Percentiles rank a stretch among this genome's conserved stretches.
These are phyloP conservation scores for Megacollybia marginata DNA, from an alignment of 768 basidiomycete genomes.

Conservation along the genomic window DNA sequence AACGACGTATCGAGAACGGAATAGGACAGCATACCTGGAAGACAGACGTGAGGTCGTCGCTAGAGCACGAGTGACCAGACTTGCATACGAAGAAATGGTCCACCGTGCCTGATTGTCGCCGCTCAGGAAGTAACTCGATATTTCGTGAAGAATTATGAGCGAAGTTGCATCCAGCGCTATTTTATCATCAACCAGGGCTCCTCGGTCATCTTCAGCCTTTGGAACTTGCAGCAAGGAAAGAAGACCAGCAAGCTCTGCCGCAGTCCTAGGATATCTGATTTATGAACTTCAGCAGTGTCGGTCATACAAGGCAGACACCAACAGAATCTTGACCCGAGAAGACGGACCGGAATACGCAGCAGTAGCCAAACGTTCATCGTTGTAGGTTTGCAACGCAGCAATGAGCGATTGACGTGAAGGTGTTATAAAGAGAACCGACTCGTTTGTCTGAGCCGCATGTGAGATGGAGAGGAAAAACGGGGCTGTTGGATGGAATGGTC, in stretches of 20 bases:
- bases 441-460: slow-evolving; percentile 24
- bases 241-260: slow-evolving; percentile 45
- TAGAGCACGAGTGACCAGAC: slow-evolving; percentile 39
- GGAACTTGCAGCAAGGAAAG: slow-evolving; percentile 41
- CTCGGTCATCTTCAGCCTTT: neutral
- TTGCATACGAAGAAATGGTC: slow-evolving; percentile 45
- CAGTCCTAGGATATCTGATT: slow-evolving; percentile 51
- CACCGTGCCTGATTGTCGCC: slow-evolving; percentile 16
- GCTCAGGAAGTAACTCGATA: slow-evolving; percentile 44
- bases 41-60: slow-evolving; percentile 30
- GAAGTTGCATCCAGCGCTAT: slow-evolving; percentile 23
- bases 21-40: slow-evolving; percentile 7
- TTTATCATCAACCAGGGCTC: neutral
- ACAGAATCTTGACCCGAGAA: slow-evolving; percentile 50
- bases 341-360: slow-evolving; percentile 28
- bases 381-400: slow-evolving; percentile 33
- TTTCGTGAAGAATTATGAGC: slow-evolving; percentile 55
- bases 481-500: slow-evolving; percentile 58
- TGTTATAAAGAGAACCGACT: slow-evolving; percentile 40
- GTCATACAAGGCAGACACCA: slow-evolving; percentile 16
- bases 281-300: slow-evolving; percentile 4
- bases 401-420: slow-evolving; percentile 42
- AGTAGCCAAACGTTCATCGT: slow-evolving; percentile 48
- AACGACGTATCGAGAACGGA: too few relatives aligned
- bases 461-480: slow-evolving; percentile 64